Conservation (phyloP, 164 flowering plant species). For the Hamamelis virginiana region DNA sequence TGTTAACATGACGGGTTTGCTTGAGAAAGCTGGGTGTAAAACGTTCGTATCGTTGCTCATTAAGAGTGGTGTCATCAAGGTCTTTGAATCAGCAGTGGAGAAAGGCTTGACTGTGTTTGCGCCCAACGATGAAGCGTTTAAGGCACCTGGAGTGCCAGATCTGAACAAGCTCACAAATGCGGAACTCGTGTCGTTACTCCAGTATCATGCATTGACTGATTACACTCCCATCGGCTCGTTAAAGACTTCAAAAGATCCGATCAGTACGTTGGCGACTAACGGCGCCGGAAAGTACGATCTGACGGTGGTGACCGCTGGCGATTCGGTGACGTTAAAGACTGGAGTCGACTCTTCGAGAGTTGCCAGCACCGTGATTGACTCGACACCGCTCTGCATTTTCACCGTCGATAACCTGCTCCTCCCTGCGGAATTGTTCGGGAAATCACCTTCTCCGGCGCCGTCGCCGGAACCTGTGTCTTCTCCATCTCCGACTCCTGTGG, state of each 20-base stretch:
- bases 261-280: slow-evolving; percentile 66
- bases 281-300: slow-evolving; percentile 73
- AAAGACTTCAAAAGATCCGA: slow-evolving; percentile 49
- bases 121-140: slow-evolving; percentile 80
- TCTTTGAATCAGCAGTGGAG: slow-evolving; percentile 42
- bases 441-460: slow-evolving; percentile 73
- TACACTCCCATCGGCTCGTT: slow-evolving; percentile 65
- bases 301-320: slow-evolving; percentile 55
- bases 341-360: slow-evolving; percentile 73
- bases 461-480: slow-evolving; percentile 43
- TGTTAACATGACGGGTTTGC: slow-evolving; percentile 59
- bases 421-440: slow-evolving; percentile 72
- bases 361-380: slow-evolving; percentile 61
- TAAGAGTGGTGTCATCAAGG: slow-evolving; percentile 64
- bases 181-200: slow-evolving; percentile 61
- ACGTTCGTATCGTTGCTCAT: slow-evolving; percentile 59
- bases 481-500: slow-evolving; percentile 41
- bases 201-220: slow-evolving; percentile 57
- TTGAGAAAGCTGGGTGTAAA: slow-evolving; percentile 86
- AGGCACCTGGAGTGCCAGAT: slow-evolving; percentile 60
- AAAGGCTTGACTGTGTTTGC: slow-evolving; percentile 90
- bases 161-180: slow-evolving; percentile 61
- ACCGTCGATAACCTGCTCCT: slow-evolving; percentile 70
- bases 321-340: slow-evolving; percentile 59
- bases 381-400: slow-evolving; percentile 67